Conservation (phyloP, 345 rosid species). For the Gossypium bickii region DNA sequence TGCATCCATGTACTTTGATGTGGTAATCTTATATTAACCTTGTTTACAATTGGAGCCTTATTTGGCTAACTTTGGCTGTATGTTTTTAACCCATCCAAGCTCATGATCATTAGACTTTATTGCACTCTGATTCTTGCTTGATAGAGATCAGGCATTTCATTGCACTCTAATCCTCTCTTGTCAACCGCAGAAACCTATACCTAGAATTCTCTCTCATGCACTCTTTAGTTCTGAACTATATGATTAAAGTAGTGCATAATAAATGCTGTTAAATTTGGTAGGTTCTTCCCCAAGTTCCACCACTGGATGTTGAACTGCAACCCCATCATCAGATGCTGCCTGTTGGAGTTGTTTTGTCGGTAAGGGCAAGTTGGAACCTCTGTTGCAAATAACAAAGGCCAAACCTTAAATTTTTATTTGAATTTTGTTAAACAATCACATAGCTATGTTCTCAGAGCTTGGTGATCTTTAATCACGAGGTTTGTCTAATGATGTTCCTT, state of each 20-base stretch:
- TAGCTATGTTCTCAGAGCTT: neutral
- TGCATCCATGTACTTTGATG: neutral
- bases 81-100: neutral
- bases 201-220: neutral
- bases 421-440: neutral
- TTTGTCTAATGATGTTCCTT: slow-evolving; percentile 10
- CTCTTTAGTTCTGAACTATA: neutral
- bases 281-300: slow-evolving; percentile 83
- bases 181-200: neutral
- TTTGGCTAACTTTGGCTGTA: neutral
- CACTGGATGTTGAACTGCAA: slow-evolving; percentile 51
- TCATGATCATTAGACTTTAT: neutral
- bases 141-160: neutral
- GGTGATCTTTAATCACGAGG: neutral
- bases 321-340: slow-evolving; percentile 66
- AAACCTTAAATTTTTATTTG: neutral
- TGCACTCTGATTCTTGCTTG: neutral
- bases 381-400: neutral
- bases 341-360: slow-evolving; percentile 86
- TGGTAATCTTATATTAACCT: neutral
- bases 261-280: slow-evolving; percentile 22
- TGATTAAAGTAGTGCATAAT: neutral
- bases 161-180: neutral
- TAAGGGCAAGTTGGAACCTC: slow-evolving; percentile 25
- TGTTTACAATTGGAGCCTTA: neutral